phyloP scores from a whole-genome alignment of 2,329 filamentous ascomycete species.

The Coniochaeta sp. region DNA sequence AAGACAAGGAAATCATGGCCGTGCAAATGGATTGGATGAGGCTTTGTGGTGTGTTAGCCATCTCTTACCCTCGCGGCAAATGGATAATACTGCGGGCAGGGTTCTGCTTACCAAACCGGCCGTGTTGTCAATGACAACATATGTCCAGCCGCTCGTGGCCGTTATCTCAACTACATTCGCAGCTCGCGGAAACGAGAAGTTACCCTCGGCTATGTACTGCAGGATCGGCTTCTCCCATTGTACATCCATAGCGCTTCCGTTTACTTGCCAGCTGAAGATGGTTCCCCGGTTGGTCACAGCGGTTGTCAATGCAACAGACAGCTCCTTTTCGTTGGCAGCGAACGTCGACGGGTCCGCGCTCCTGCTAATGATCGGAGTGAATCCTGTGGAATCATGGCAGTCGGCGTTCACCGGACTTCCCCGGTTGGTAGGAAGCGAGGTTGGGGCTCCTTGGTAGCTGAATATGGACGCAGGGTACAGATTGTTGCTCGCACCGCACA shows the following conservation, averaged over 20 bases:
- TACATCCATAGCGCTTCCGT: conserved; percentile 25
- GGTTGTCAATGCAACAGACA: conserved; percentile 8
- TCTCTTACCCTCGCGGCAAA: background rate
- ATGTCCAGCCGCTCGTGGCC: conserved; percentile 1
- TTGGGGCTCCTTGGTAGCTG: conserved; percentile 26
- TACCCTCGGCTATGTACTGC: conserved; percentile 23
- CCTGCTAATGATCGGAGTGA: conserved; percentile 19
- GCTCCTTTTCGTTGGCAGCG: conserved; percentile 4
- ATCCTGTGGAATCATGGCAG: conserved; percentile 10
- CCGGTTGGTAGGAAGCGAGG: conserved; percentile 16
- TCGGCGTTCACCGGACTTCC: conserved; percentile 19
- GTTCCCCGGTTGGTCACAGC: conserved; percentile 15
- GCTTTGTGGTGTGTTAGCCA: background rate
- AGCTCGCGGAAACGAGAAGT: conserved; percentile 18
- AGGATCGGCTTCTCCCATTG: conserved; percentile 34
- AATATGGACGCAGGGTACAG: conserved; percentile 29
- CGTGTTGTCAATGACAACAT: conserved; percentile 1
- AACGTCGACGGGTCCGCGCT: conserved; percentile 19
- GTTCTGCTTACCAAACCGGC: background rate
- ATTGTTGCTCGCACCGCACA: conserved; percentile 25
- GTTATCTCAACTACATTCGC: conserved; percentile 10
- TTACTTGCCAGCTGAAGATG: conserved; percentile 25
- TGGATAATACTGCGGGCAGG: background rate
- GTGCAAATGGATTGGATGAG: conserved; percentile 8
- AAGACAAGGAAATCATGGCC: conserved; percentile 23